Evolutionary conservation across 345 rosid species (phyloP).

Genomic region (Eucalyptus virginea): DNA sequence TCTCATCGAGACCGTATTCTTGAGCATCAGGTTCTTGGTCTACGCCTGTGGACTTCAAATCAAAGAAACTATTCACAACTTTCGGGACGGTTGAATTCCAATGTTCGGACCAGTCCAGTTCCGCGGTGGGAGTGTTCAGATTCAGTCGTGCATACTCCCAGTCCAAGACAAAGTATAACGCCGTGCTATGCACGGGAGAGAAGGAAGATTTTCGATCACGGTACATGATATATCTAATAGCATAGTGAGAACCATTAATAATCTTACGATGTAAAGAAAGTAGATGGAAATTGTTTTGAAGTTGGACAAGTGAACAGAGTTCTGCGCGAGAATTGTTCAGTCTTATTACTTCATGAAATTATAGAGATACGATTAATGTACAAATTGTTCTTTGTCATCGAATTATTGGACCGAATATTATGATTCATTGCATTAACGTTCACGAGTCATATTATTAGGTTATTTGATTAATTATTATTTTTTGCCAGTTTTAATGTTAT

Average conservation of each 20-base stretch:
- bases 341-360: neutral
- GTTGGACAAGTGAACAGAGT: neutral
- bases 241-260: neutral
- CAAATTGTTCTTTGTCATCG: neutral
- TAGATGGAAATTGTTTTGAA: neutral
- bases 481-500: neutral
- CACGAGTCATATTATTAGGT: neutral
- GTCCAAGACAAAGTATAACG: neutral
- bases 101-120: neutral
- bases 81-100: neutral
- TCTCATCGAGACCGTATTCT: neutral
- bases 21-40: neutral
- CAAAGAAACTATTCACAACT: neutral
- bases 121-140: neutral
- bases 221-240: neutral
- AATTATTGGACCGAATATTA: neutral
- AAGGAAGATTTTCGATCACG: neutral
- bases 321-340: neutral
- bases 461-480: neutral
- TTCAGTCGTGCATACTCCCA: neutral
- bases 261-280: neutral
- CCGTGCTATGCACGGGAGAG: neutral
- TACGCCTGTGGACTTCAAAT: neutral
- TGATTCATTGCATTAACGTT: neutral
- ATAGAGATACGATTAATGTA: neutral